Evolutionary conservation across 768 basidiomycete genomes (phyloP), one percentile per base, ranked within the genome.

Genomic region (Russula abietina): DNA sequence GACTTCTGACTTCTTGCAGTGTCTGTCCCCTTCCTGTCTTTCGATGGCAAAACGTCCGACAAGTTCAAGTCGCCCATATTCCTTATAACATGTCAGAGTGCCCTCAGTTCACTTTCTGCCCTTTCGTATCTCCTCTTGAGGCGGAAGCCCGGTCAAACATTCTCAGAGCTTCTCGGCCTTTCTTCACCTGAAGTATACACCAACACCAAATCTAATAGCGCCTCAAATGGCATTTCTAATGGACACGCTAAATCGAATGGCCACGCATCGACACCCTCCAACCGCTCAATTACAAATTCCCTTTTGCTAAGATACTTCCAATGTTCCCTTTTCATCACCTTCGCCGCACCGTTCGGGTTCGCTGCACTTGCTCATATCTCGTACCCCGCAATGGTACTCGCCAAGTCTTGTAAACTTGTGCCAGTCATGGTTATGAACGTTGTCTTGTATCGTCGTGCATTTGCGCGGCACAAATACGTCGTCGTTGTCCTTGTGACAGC

Each of bases 351-450:
- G 3, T 96, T 98, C 72, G 95, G 96, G 57, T 98, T 98, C 76
- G 89, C 94, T 12, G 86, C 94, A 5, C 87, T 98, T 48, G 86
- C 91, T 28, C 92, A 96, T 76, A 94, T 99, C 71, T 93, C 93
- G 19, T 98, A 98, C 79, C 97, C 97, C 55, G 93, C 96, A 49
- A 96, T 98, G 91, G 95, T 98, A 38, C 88, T 98, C 67, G 97
- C 92, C 57, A 98, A 98, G 74, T 98, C 95, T 0, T 98, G 97
- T 81, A 98, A 98, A 73, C 91, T 99, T 72, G 93, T 99, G 49
- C 97, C 97, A 0, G 97, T 95, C 64, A 92, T 96, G 85, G 83
- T 98, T 74, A 94, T 98, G 89, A 98, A 98, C 76, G 86, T 98
- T 69, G 70, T 98, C 43, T 81, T 98, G 62, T 98, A 98, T 76